Evolutionary conservation across 805 yeast species (phyloP), one percentile per base, ranked within the genome.

Genomic region (Cyberlindnera nakhonratchasimensis): DNA sequence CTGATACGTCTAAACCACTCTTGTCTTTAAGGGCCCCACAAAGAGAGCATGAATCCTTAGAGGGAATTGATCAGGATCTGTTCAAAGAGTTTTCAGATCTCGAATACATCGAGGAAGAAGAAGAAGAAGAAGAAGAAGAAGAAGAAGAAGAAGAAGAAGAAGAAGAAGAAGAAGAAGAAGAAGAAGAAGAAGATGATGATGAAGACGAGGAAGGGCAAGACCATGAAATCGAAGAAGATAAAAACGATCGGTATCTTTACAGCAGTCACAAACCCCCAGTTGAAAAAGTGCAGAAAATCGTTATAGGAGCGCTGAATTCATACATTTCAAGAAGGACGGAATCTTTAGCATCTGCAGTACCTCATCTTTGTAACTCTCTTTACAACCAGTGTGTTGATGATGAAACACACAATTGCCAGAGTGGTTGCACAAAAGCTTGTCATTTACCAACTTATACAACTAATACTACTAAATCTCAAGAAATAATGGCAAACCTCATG

Each of bases 1-100:
- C 59, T 44, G 59, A 65, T 39, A 51, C 58, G 16, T 55, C 66
- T 43, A 62, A 59, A 40, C 61, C 55, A 12, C 55, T 72, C 22
- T 38, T 66, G 25, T 61, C 75, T 5, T 62, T 72, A 48, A 53
- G 78, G 42, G 62, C 70, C 0, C 25, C 16, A 21, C 6, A 8
- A 32, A 11, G 21, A 16, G 9, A 13, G 9, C 7, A 32, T 11
- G 40, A 29, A 4, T 22, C 30, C 7, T 29, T 18, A 17, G 30
- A 17, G 11, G 6, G 39, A 11, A 22, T 20, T 12, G 40, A 29
- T 8, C 37, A 40, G 6, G 41, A 33, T 5, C 39, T 34, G 23
- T 46, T 43, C 20, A 33, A 30, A 22, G 45, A 43, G 10, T 41
- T 49, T 31, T 32, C 42, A 4, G 41, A 33, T 25, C 10, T 40